Evolutionary conservation across 139 green algal genomes (phyloP).

Genomic region (Chlamydomonas eustigma): DNA sequence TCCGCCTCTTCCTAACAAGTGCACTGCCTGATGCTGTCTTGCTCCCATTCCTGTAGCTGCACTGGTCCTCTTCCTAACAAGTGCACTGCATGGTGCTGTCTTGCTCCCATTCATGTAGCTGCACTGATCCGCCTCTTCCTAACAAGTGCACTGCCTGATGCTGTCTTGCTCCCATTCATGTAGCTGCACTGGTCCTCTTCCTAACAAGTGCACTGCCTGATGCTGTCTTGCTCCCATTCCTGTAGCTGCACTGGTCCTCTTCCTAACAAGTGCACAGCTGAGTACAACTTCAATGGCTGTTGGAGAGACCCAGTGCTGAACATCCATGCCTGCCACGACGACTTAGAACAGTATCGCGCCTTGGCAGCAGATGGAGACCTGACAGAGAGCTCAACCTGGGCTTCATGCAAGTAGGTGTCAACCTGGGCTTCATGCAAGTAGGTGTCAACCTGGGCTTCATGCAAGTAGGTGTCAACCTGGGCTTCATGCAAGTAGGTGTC

Average conservation of each 20-base stretch:
- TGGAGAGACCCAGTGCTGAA: conserved; percentile 41
- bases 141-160: neutral
- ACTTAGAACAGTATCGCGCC: neutral
- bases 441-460: neutral
- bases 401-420: neutral
- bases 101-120: neutral
- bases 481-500: neutral
- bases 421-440: neutral
- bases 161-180: too few relatives aligned
- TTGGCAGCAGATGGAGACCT: neutral
- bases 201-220: neutral
- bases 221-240: neutral
- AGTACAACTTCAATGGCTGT: conserved; percentile 52
- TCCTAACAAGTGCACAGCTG: conserved; percentile 51
- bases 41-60: too few relatives aligned
- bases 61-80: too few relatives aligned
- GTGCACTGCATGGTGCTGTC: neutral
- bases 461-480: too few relatives aligned
- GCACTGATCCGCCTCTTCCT: neutral
- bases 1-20: neutral
- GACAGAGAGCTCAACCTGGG: neutral
- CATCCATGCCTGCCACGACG: conserved; percentile 8
- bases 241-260: conserved; percentile 61
- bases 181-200: neutral
- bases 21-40: too few relatives aligned